Conservation (phyloP, 2,329 filamentous ascomycete species). For the Fusarium sp. region DNA sequence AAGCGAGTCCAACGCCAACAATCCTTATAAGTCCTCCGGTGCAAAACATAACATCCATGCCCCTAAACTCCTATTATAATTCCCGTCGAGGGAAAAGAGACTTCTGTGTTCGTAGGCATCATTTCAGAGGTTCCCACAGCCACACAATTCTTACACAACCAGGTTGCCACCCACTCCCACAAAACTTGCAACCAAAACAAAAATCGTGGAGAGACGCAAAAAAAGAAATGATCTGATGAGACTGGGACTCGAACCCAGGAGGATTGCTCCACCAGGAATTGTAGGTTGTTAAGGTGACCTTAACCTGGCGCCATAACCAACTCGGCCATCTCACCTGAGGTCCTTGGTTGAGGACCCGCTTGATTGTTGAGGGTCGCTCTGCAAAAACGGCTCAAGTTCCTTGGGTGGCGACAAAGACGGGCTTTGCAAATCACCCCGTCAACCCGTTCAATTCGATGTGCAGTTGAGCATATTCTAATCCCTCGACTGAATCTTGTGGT, state of each 20-base stretch:
- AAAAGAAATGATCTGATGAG: constrained; percentile 35
- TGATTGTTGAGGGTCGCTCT: constrained; percentile 13
- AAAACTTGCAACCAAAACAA: constrained; percentile 2
- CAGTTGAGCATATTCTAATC: constrained; percentile 37
- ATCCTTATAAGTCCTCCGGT: constrained; percentile 11
- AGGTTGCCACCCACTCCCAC: background rate
- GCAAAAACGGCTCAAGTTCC: constrained; percentile 23
- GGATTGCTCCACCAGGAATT: constrained; percentile 44
- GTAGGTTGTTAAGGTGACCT: constrained; percentile 39
- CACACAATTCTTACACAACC: background rate
- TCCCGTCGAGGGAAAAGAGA: background rate
- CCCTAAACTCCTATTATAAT: constrained; percentile 29
- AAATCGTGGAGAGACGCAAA: constrained; percentile 16
- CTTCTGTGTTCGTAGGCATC: background rate
- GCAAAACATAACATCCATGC: constrained; percentile 6
- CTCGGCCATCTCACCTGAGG: constrained; percentile 42
- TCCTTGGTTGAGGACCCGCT: constrained; percentile 26
- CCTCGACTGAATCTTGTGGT: constrained; percentile 84
- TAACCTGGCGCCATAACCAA: constrained; percentile 45
- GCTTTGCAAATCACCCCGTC: background rate
- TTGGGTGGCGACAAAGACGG: background rate
- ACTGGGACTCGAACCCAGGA: constrained; percentile 45
- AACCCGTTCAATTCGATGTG: background rate
- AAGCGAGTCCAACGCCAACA: constrained; percentile 13
- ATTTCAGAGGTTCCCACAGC: background rate